A percentile compares a stretch with the other conserved stretches of the same genome.
These are phyloP conservation scores for Diplotaxis tenuifolia DNA, from an alignment of 345 rosid species.

Conservation along the genomic window DNA sequence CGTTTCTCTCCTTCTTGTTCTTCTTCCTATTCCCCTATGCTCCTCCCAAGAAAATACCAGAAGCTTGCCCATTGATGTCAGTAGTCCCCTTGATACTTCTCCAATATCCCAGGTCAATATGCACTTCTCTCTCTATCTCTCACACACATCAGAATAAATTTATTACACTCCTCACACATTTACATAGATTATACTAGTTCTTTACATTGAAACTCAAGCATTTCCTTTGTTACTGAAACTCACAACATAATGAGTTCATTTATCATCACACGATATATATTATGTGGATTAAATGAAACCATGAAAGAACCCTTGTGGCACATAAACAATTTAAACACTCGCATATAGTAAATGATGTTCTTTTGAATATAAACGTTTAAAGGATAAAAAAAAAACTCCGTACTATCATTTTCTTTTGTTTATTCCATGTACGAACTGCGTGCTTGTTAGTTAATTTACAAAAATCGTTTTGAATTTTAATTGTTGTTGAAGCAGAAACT, in stretches of 20 bases:
- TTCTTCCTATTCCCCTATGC: slow-evolving; percentile 18
- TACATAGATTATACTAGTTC: too few relatives aligned
- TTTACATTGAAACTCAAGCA: slow-evolving; percentile 1
- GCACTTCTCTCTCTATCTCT: background rate
- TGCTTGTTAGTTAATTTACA: background rate
- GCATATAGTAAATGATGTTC: background rate
- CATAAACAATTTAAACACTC: background rate
- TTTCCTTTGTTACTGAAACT: background rate
- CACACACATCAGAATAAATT: slow-evolving; percentile 2
- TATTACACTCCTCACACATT: background rate
- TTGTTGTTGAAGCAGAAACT: slow-evolving; percentile 34
- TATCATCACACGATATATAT: background rate
- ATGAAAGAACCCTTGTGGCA: background rate
- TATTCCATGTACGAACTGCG: background rate
- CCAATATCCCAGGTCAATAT: slow-evolving; percentile 22
- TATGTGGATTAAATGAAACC: background rate
- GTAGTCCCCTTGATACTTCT: slow-evolving; percentile 18
- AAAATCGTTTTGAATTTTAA: background rate
- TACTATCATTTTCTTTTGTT: background rate
- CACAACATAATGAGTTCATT: background rate
- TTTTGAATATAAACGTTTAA: background rate
- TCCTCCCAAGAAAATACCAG: slow-evolving; percentile 29
- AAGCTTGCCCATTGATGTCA: slow-evolving; percentile 27
- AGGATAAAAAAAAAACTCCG: background rate
- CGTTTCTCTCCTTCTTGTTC: slow-evolving; percentile 18